Evolutionary conservation across 805 yeast species (phyloP), one percentile per base, ranked within the genome.

Genomic region (Nakazawaea ambrosiae): DNA sequence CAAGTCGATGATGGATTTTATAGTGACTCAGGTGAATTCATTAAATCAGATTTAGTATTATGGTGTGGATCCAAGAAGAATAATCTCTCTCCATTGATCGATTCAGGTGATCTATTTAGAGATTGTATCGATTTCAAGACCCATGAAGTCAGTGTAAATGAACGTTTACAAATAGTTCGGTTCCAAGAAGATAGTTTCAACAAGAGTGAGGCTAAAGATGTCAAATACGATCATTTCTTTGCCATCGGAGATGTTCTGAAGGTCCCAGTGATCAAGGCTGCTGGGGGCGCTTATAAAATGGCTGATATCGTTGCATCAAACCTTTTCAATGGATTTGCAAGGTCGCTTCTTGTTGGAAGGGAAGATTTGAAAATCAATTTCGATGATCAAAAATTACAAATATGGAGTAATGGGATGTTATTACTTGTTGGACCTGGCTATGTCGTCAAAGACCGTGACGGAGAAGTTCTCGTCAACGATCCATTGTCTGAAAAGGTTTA

Each of bases 31-130:
- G 62, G 58, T 14, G 49, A 50, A 31, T 41, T 39, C 2, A 40
- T 62, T 12, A 29, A 49, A 20, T 49, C 60, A 8, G 64, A 63
- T 20, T 45, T 60, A 40, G 57, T 52, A 34, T 48, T 58, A 37
- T 63, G 68, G 68, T 61, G 67, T 43, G 58, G 53, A 31, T 47
- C 50, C 10, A 61, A 61, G 44, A 33, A 46, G 25, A 61, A 61
- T 42, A 64, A 63, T 45, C 52, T 57, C 14, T 51, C 48, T 16
- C 51, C 59, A 7, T 36, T 64, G 22, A 25, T 47, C 18, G 41
- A 44, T 4, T 44, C 36, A 14, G 35, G 43, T 20, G 49, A 49
- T 5, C 17, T 31, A 5, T 48, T 56, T 19, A 39, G 45, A 7
- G 42, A 49, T 18, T 48, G 55, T 27, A 52, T 57, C 15, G 53